A percentile compares a stretch with the other conserved stretches of the same genome.
Conservation (phyloP, 2,329 filamentous ascomycete species). For the Sarocladiaceae sp. region DNA sequence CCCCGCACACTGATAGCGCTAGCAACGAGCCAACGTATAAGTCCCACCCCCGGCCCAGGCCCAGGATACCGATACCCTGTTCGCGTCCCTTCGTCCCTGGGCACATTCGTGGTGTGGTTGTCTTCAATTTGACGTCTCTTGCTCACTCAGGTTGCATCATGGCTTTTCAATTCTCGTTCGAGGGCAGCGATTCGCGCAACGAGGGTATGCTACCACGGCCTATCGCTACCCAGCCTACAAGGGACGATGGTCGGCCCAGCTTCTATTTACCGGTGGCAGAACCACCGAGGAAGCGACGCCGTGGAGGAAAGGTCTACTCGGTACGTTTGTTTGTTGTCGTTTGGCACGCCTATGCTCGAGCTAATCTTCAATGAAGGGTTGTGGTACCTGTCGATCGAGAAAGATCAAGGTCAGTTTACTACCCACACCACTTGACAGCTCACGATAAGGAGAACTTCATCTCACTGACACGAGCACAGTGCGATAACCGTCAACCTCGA, state of each 20-base stretch:
- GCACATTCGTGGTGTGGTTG: no score
- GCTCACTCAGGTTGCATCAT: not conserved
- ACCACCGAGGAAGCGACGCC: not conserved
- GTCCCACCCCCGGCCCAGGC: not conserved
- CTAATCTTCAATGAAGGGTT: not conserved
- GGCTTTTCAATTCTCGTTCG: not conserved
- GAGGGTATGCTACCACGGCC: not conserved
- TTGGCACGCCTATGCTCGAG: not conserved
- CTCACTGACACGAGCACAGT: not conserved
- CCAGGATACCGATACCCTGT: not conserved
- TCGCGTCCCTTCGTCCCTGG: not conserved
- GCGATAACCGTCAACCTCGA: not conserved
- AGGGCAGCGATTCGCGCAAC: not conserved
- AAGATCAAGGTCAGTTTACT: conserved; percentile 3
- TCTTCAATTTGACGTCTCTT: no score
- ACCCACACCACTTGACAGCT: no score
- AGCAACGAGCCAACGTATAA: not conserved
- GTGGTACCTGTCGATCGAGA: not conserved
- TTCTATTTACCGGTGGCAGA: not conserved
- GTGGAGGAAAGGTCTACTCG: not conserved
- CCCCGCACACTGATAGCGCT: not conserved
- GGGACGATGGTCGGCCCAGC: not conserved
- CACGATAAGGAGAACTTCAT: no score
- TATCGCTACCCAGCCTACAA: not conserved
- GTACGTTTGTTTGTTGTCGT: not conserved